Conservation (phyloP, 2,329 filamentous ascomycete genomes). For the Teratosphaeriaceae sp. region DNA sequence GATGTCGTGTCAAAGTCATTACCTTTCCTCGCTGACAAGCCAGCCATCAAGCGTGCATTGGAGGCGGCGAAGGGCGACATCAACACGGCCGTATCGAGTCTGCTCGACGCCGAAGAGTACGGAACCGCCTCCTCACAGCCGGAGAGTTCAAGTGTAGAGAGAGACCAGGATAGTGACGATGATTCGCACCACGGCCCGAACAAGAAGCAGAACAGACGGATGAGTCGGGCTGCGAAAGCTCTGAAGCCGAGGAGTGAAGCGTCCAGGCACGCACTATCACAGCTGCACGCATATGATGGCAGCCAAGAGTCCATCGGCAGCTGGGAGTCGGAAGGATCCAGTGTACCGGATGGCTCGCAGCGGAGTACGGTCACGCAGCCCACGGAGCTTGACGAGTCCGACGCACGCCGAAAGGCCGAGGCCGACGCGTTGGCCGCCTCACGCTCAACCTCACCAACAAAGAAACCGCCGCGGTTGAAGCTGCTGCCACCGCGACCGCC, state of each 20-base stretch:
- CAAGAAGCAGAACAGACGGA: conserved; percentile 45
- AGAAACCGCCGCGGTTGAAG: conserved; percentile 25
- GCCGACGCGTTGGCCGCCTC: conserved; percentile 1
- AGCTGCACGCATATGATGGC: conserved; percentile 23
- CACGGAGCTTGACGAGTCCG: conserved; percentile 13
- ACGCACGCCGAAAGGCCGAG: conserved; percentile 11
- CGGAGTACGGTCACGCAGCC: conserved; percentile 15
- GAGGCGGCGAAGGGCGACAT: conserved; percentile 49
- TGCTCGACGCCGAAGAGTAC: conserved; percentile 44
- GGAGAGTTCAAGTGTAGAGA: conserved; percentile 44
- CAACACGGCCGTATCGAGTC: conserved; percentile 45
- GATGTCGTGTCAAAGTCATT: conserved; percentile 46
- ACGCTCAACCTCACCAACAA: conserved; percentile 9
- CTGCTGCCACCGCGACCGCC: conserved; percentile 29
- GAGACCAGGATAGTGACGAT: conserved; percentile 47
- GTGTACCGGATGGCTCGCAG: conserved; percentile 22
- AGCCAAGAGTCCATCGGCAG: conserved; percentile 31
- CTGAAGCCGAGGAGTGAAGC: conserved; percentile 18
- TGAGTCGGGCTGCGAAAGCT: conserved; percentile 38
- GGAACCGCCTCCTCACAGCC: conserved; percentile 37
- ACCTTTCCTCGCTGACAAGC: conserved; percentile 44
- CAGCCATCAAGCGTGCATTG: conserved; percentile 46
- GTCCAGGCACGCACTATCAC: conserved; percentile 26
- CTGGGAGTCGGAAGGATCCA: conserved; percentile 27
- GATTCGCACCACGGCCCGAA: conserved; percentile 42